Percentiles rank a stretch among this genome's conserved stretches.
phyloP scores from a whole-genome alignment of 2,329 filamentous ascomycete genomes.

The Arthrinium phaeospermum region DNA sequence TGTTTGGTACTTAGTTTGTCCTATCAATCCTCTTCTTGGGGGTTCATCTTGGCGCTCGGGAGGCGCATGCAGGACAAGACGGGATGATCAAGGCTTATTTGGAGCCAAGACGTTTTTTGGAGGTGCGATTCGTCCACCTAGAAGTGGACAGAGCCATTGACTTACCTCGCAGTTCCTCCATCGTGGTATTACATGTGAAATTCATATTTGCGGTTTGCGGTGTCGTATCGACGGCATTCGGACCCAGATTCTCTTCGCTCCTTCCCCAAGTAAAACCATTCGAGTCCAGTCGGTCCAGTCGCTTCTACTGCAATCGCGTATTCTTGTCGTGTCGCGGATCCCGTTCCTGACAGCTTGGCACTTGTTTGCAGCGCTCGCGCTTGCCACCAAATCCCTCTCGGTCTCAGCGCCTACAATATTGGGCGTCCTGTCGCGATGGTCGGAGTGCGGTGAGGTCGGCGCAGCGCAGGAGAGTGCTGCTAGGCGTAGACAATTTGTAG shows the following conservation, averaged over 20 bases:
- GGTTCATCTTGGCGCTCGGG: not conserved
- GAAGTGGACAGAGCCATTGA: not conserved
- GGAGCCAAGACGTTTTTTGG: not conserved
- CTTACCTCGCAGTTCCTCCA: slow-evolving; percentile 42
- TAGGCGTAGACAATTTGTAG: not conserved
- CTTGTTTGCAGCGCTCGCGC: slow-evolving; percentile 2
- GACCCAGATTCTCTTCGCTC: not conserved
- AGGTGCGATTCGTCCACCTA: not conserved
- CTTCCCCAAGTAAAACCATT: not conserved
- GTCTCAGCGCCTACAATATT: not conserved
- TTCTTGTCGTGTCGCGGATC: not conserved
- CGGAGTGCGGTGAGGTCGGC: not conserved
- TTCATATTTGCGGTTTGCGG: slow-evolving; percentile 28
- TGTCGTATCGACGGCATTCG: not conserved
- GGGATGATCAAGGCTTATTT: slow-evolving; percentile 21
- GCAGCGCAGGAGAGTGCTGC: not conserved
- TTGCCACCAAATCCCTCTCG: not conserved
- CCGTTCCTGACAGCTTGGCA: not conserved
- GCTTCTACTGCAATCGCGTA: not conserved
- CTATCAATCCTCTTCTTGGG: not conserved
- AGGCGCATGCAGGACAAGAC: slow-evolving; percentile 23
- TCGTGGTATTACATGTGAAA: slow-evolving; percentile 42
- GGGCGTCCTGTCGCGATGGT: not conserved
- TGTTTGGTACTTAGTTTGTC: not conserved
- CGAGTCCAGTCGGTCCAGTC: not conserved